Percentiles rank a stretch among this genome's conserved stretches.
phyloP scores from a whole-genome alignment of 2,329 filamentous ascomycete genomes.

The Rutstroemia sp. region DNA sequence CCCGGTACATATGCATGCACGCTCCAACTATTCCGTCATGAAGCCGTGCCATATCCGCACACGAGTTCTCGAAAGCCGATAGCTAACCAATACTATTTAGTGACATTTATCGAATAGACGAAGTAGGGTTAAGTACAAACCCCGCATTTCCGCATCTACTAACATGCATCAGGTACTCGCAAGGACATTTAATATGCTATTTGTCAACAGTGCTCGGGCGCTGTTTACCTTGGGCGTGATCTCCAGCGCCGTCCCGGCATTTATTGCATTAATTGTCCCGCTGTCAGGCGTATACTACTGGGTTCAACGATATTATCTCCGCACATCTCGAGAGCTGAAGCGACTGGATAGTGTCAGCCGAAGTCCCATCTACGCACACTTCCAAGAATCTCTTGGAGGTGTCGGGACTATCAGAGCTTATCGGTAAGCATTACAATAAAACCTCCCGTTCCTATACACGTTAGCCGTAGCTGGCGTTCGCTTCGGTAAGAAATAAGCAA shows the following conservation, averaged over 20 bases:
- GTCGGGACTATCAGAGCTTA: constrained; percentile 95
- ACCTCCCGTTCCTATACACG: background rate
- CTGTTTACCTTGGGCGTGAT: constrained; percentile 84
- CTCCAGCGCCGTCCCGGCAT: constrained; percentile 70
- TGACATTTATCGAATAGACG: constrained; percentile 43
- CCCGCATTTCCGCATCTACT: constrained; percentile 32
- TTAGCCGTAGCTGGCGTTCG: too few relatives aligned
- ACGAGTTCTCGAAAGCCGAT: background rate
- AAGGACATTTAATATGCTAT: constrained; percentile 95
- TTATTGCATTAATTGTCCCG: constrained; percentile 74
- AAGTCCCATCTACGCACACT: constrained; percentile 96
- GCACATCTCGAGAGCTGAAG: constrained; percentile 94
- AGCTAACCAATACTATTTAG: constrained; percentile 24
- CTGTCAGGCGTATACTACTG: constrained; percentile 75
- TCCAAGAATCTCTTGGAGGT: constrained; percentile 92
- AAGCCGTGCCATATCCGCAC: too few relatives aligned
- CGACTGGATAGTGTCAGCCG: constrained; percentile 89
- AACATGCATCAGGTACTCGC: constrained; percentile 89
- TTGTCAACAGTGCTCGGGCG: constrained; percentile 67
- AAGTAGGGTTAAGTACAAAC: constrained; percentile 17
- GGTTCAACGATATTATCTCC: constrained; percentile 94
- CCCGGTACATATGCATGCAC: constrained; percentile 1
- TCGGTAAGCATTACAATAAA: constrained; percentile 34
- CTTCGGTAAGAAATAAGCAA: background rate
- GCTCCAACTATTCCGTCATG: background rate